Conservation (phyloP, 805 yeast species). For the Schizosaccharomyces osmophilus region DNA sequence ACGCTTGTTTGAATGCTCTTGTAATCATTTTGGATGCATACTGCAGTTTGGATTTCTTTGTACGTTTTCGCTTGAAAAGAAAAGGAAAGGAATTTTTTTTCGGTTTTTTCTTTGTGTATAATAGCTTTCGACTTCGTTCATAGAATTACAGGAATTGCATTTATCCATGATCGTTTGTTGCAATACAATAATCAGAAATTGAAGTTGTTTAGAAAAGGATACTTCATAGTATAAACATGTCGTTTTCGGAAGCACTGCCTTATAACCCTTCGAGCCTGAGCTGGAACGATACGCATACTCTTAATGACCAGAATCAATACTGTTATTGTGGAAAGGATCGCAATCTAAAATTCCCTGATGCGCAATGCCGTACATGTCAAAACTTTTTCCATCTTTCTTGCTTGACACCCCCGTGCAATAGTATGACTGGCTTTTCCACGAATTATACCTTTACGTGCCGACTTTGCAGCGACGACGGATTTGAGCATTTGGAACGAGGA, state of each 20-base stretch:
- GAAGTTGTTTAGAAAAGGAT: neutral
- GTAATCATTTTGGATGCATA: too few relatives aligned
- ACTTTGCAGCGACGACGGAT: neutral
- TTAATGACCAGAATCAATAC: neutral
- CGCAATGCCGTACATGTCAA: neutral
- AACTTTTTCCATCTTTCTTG: neutral
- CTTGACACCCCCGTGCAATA: neutral
- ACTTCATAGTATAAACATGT: neutral
- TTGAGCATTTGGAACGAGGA: neutral
- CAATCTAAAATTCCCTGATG: neutral
- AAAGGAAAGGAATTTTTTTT: too few relatives aligned
- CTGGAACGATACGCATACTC: neutral
- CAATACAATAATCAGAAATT: neutral
- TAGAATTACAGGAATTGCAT: too few relatives aligned
- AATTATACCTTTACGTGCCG: neutral
- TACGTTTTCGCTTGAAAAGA: too few relatives aligned
- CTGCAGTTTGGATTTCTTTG: too few relatives aligned
- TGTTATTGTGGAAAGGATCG: constrained; percentile 1
- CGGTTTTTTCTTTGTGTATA: too few relatives aligned
- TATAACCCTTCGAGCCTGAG: neutral
- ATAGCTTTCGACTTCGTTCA: too few relatives aligned
- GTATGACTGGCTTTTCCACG: neutral
- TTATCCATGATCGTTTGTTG: too few relatives aligned
- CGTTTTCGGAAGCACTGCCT: neutral
- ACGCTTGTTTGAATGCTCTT: too few relatives aligned